phyloP scores from a whole-genome alignment of 805 yeast genomes.

The Spencermartinsiella europaea region DNA sequence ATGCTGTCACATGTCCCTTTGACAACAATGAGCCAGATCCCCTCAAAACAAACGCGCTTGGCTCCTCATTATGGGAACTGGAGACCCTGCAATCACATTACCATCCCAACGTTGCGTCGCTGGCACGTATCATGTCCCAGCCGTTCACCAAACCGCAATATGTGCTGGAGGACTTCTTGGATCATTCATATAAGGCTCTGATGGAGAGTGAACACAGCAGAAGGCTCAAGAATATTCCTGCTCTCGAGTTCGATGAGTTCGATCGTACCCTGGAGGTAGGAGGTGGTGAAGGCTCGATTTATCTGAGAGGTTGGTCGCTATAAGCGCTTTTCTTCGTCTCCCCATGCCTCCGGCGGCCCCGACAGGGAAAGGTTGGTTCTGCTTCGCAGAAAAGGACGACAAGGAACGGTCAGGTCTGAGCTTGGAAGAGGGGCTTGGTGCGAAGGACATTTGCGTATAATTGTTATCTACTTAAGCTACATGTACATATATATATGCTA shows the following conservation, averaged over 20 bases:
- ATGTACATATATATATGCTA: too few species aligned
- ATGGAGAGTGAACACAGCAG: slow-evolving; percentile 45
- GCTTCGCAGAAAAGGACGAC: too few species aligned
- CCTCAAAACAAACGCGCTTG: slow-evolving; percentile 67
- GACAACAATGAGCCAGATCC: slow-evolving; percentile 66
- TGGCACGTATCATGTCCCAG: slow-evolving; percentile 82
- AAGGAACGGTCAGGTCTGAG: neutral
- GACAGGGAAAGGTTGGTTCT: too few species aligned
- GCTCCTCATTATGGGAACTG: slow-evolving; percentile 89
- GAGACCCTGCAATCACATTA: slow-evolving; percentile 76
- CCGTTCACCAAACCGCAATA: slow-evolving; percentile 85
- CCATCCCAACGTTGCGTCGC: slow-evolving; percentile 91
- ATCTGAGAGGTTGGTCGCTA: slow-evolving; percentile 17
- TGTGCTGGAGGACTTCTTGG: slow-evolving; percentile 89
- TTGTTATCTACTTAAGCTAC: too few species aligned
- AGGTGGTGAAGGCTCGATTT: slow-evolving; percentile 10
- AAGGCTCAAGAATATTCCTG: slow-evolving; percentile 41
- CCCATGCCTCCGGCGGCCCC: too few species aligned
- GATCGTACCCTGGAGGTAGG: slow-evolving; percentile 12
- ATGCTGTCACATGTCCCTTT: slow-evolving; percentile 42
- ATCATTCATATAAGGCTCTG: slow-evolving; percentile 76
- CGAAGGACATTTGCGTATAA: too few species aligned
- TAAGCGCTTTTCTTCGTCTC: slow-evolving; percentile 1
- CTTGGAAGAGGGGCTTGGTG: neutral
- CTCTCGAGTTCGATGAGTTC: slow-evolving; percentile 53